These are phyloP conservation scores for Talaromyces albobiverticillius DNA, from an alignment of 2,329 filamentous ascomycete species.

Conservation along the genomic window DNA sequence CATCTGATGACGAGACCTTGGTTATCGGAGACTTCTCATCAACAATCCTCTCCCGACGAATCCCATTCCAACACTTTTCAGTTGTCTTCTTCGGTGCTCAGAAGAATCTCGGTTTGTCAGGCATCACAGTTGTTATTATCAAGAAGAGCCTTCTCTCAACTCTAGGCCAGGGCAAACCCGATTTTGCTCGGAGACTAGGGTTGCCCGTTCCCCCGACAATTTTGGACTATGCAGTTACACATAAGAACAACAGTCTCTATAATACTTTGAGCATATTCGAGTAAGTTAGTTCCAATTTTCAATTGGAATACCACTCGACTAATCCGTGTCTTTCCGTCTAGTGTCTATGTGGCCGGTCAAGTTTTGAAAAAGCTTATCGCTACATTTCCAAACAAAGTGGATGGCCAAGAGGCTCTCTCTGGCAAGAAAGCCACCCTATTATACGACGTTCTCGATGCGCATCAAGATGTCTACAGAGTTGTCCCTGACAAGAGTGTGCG, in stretches of 20 bases:
- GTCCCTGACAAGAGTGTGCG: slow-evolving; percentile 73
- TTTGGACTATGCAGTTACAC: slow-evolving; percentile 77
- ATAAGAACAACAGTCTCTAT: slow-evolving; percentile 93
- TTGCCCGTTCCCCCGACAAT: slow-evolving; percentile 60
- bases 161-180: slow-evolving; percentile 38
- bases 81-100: slow-evolving; percentile 63
- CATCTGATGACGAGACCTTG: slow-evolving; percentile 64
- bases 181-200: slow-evolving; percentile 58
- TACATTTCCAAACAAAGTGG: slow-evolving; percentile 65
- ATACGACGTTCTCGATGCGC: slow-evolving; percentile 72
- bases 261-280: slow-evolving; percentile 96
- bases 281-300: slow-evolving; percentile 29
- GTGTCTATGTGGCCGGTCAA: slow-evolving; percentile 59
- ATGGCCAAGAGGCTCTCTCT: slow-evolving; percentile 71
- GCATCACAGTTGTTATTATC: slow-evolving; percentile 81
- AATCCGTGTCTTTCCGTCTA: background rate
- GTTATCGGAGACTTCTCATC: slow-evolving; percentile 92
- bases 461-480: slow-evolving; percentile 70
- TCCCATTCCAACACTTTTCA: slow-evolving; percentile 12
- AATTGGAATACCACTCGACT: background rate
- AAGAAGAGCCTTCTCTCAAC: slow-evolving; percentile 74
- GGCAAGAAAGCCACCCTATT: slow-evolving; percentile 72
- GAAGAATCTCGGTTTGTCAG: slow-evolving; percentile 87
- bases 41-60: slow-evolving; percentile 66
- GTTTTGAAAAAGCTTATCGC: slow-evolving; percentile 74